Conservation (phyloP, 176 grass and related monocot species). For the Lolium rigidum region DNA sequence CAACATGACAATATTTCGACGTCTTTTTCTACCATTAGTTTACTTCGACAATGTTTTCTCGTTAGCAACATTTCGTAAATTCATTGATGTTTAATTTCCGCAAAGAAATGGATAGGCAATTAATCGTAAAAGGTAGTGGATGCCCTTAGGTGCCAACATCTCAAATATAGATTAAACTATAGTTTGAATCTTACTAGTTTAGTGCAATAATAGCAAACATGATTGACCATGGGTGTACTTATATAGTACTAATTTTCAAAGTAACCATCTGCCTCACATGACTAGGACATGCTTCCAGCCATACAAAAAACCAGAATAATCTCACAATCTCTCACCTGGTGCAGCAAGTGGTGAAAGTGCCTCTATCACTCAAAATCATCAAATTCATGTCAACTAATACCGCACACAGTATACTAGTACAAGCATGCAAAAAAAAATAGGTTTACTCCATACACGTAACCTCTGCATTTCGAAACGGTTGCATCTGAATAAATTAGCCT, state of each 20-base stretch:
- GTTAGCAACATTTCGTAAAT: neutral
- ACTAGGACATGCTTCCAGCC: neutral
- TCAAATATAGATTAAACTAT: neutral
- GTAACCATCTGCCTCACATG: conserved; percentile 49
- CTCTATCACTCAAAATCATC: neutral
- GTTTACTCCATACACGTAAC: neutral
- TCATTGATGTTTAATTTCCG: neutral
- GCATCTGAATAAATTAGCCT: neutral
- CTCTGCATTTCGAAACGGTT: neutral
- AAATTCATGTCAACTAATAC: neutral
- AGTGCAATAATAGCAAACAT: conserved; percentile 34
- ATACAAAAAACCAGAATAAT: neutral
- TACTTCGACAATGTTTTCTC: neutral
- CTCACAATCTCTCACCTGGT: neutral
- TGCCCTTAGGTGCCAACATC: neutral
- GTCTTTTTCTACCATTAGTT: neutral
- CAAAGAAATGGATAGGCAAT: no score
- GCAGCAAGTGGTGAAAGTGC: neutral
- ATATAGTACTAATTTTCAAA: conserved; percentile 11
- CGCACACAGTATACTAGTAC: neutral
- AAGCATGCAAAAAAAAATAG: neutral
- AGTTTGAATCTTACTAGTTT: conserved; percentile 12
- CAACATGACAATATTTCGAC: no score
- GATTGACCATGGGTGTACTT: conserved; percentile 22
- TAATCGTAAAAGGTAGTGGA: neutral